Evolutionary conservation across 83 land plant species (phyloP).

Genomic region (Diphasiastrum complanatum): DNA sequence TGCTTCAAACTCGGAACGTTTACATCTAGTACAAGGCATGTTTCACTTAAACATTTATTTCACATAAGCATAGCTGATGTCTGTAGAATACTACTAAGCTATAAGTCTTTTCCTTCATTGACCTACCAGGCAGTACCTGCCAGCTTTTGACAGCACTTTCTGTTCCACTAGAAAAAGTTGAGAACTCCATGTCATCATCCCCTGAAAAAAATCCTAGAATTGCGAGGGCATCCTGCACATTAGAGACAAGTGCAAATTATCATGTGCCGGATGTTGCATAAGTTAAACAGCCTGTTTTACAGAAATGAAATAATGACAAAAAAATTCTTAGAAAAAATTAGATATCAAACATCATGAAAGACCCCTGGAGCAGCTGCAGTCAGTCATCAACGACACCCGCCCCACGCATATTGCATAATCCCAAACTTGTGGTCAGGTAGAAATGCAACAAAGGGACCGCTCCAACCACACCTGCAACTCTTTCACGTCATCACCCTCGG

Average conservation of each 20-base stretch:
- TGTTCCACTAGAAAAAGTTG: slow-evolving; percentile 71
- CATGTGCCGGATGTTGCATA: not conserved
- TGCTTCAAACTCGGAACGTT: too few species aligned
- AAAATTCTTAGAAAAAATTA: not conserved
- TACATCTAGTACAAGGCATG: too few species aligned
- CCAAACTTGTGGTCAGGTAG: not conserved
- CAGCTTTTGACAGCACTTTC: slow-evolving; percentile 90
- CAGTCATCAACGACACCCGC: not conserved
- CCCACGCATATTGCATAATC: not conserved
- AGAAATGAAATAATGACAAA: not conserved
- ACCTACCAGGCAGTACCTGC: slow-evolving; percentile 51
- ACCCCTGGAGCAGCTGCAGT: not conserved
- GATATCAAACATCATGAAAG: not conserved
- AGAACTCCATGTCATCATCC: slow-evolving; percentile 90
- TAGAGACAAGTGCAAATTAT: not conserved
- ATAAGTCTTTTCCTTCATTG: not conserved
- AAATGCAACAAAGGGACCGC: not conserved
- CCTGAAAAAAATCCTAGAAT: slow-evolving; percentile 85
- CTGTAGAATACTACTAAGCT: not conserved
- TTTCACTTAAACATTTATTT: too few species aligned
- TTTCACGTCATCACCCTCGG: slow-evolving; percentile 35
- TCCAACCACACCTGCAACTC: slow-evolving; percentile 22
- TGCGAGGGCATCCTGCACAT: slow-evolving; percentile 72
- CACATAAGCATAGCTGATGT: not conserved
- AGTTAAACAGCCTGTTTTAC: slow-evolving; percentile 2